Conservation (phyloP, 805 yeast species). For the Candida awuae region DNA sequence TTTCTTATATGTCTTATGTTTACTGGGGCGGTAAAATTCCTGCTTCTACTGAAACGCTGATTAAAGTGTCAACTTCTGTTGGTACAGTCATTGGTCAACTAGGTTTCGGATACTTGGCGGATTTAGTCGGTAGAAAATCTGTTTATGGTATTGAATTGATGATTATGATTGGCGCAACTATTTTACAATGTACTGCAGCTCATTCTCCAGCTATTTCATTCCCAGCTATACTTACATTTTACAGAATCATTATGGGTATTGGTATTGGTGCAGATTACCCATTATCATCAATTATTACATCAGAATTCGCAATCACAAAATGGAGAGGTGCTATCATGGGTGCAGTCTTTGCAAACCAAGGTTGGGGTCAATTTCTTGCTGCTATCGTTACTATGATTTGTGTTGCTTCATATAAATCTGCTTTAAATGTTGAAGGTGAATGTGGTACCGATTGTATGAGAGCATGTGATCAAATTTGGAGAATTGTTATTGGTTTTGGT, state of each 20-base stretch:
- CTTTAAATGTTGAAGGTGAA: constrained; percentile 44
- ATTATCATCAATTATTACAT: constrained; percentile 83
- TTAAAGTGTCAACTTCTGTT: constrained; percentile 85
- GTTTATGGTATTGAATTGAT: constrained; percentile 84
- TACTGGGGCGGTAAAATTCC: constrained; percentile 62
- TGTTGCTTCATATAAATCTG: constrained; percentile 67
- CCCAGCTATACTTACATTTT: constrained; percentile 64
- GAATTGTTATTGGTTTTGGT: constrained; percentile 83
- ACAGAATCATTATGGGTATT: constrained; percentile 85
- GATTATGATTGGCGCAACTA: constrained; percentile 71
- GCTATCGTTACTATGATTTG: constrained; percentile 75
- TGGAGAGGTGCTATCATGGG: constrained; percentile 99
- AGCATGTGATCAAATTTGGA: constrained; percentile 93
- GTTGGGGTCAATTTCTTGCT: constrained; percentile 88
- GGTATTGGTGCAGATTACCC: constrained; percentile 99
- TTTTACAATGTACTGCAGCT: constrained; percentile 71
- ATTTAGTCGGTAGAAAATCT: constrained; percentile 75
- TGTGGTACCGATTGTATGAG: constrained; percentile 62
- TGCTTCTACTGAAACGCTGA: constrained; percentile 60
- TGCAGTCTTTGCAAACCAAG: constrained; percentile 94
- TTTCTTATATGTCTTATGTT: constrained; percentile 69
- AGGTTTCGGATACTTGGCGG: constrained; percentile 77
- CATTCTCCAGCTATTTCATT: constrained; percentile 63
- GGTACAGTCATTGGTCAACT: constrained; percentile 92
- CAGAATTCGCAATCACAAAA: constrained; percentile 88